These are phyloP conservation scores for Gossypium gossypioides DNA, from an alignment of 441 rosid genomes.

Conservation along the genomic window DNA sequence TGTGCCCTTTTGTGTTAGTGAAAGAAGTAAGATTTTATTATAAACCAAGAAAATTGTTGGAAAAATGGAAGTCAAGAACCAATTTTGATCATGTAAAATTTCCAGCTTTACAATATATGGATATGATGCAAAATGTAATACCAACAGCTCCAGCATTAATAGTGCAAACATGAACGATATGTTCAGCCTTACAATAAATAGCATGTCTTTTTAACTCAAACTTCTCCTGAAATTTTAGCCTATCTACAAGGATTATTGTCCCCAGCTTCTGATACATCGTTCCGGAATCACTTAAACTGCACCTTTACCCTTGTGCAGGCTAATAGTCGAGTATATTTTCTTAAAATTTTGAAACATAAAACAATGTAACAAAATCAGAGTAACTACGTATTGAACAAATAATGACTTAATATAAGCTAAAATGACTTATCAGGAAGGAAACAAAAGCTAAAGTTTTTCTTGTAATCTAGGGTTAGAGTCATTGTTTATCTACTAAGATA, in stretches of 20 bases:
- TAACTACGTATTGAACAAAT: neutral
- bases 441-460: neutral
- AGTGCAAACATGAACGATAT: neutral
- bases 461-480: neutral
- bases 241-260: neutral
- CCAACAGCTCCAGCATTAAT: neutral
- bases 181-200: neutral
- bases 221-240: neutral
- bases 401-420: neutral
- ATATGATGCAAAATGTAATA: neutral
- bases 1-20: neutral
- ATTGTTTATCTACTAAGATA: neutral
- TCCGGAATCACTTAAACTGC: neutral
- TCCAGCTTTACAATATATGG: neutral
- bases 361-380: neutral
- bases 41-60: neutral
- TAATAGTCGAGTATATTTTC: neutral
- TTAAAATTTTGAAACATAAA: neutral
- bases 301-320: neutral
- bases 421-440: neutral
- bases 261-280: neutral
- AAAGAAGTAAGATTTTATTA: neutral
- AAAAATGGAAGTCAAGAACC: neutral
- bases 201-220: neutral
- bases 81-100: neutral